These are phyloP conservation scores for Plasmodium reichenowi DNA, from an alignment of 169 alveolate genomes.

Conservation along the genomic window DNA sequence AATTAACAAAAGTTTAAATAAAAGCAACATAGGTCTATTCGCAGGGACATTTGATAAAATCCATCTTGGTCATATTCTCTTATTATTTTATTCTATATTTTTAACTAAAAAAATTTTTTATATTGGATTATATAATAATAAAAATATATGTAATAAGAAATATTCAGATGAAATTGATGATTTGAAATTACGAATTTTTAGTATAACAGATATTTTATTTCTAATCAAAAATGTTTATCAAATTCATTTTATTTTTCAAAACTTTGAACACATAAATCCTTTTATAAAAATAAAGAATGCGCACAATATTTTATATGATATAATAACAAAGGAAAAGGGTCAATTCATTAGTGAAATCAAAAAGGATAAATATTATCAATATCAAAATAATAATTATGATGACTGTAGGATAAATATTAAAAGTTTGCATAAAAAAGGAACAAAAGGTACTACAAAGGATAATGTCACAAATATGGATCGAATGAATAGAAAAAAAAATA, in stretches of 20 bases:
- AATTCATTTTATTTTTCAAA: constrained; percentile 38
- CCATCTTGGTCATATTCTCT: constrained; percentile 62
- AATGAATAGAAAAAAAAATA: neutral
- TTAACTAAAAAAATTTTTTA: constrained; percentile 54
- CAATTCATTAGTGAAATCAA: neutral
- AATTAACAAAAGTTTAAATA: constrained; percentile 33
- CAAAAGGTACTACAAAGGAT: neutral
- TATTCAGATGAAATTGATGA: constrained; percentile 74
- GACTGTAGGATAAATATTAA: neutral
- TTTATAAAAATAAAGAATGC: constrained; percentile 69
- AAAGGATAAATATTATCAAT: constrained; percentile 28
- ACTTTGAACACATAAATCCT: constrained; percentile 37
- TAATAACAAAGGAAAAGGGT: constrained; percentile 27
- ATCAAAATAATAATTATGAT: neutral
- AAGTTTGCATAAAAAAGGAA: neutral
- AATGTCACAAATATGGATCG: neutral
- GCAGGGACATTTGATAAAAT: constrained; percentile 76
- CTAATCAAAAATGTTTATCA: constrained; percentile 65
- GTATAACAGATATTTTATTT: constrained; percentile 42
- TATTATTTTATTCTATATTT: constrained; percentile 54
- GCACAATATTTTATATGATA: constrained; percentile 44
- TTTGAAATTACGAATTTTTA: constrained; percentile 43
- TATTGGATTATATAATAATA: constrained; percentile 69
- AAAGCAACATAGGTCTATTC: constrained; percentile 63
- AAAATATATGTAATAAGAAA: constrained; percentile 63